Percentiles rank a stretch among this genome's conserved stretches.
phyloP scores from a whole-genome alignment of 2,329 filamentous ascomycete genomes.

The Penicillium frequentans region DNA sequence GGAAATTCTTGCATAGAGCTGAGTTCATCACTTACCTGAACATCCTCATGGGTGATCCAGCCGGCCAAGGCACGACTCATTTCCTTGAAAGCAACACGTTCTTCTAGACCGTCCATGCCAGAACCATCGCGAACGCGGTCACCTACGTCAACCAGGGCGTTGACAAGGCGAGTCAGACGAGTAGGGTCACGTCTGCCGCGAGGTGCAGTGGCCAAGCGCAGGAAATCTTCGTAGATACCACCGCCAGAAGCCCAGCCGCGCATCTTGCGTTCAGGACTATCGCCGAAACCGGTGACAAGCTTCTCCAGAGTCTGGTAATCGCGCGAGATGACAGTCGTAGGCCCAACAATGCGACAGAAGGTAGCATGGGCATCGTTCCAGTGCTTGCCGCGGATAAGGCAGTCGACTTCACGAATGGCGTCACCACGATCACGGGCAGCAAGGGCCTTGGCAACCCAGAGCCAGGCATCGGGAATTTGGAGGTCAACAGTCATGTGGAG shows the following conservation, averaged over 20 bases:
- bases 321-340: slow-evolving; percentile 75
- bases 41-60: slow-evolving; percentile 61
- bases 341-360: slow-evolving; percentile 77
- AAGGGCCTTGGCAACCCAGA: slow-evolving; percentile 84
- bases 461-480: slow-evolving; percentile 72
- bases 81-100: slow-evolving; percentile 75
- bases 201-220: slow-evolving; percentile 49
- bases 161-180: slow-evolving; percentile 47
- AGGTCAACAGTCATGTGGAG: slow-evolving; percentile 63
- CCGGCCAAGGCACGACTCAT: slow-evolving; percentile 75
- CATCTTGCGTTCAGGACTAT: slow-evolving; percentile 61
- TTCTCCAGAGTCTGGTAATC: slow-evolving; percentile 70
- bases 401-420: slow-evolving; percentile 70
- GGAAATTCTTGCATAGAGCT: background rate
- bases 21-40: slow-evolving; percentile 51
- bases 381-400: slow-evolving; percentile 73
- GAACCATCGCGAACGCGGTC: slow-evolving; percentile 48
- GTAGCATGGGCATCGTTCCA: slow-evolving; percentile 81
- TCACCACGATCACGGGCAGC: slow-evolving; percentile 74
- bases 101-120: slow-evolving; percentile 54
- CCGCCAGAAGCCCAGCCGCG: slow-evolving; percentile 77
- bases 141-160: slow-evolving; percentile 47
- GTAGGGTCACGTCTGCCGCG: slow-evolving; percentile 42
- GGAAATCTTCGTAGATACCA: slow-evolving; percentile 70
- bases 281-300: slow-evolving; percentile 69